A percentile compares a stretch with the other conserved stretches of the same genome.
Evolutionary conservation across 2,329 filamentous ascomycete genomes (phyloP).

Genomic region (Plenodomus tracheiphilus): DNA sequence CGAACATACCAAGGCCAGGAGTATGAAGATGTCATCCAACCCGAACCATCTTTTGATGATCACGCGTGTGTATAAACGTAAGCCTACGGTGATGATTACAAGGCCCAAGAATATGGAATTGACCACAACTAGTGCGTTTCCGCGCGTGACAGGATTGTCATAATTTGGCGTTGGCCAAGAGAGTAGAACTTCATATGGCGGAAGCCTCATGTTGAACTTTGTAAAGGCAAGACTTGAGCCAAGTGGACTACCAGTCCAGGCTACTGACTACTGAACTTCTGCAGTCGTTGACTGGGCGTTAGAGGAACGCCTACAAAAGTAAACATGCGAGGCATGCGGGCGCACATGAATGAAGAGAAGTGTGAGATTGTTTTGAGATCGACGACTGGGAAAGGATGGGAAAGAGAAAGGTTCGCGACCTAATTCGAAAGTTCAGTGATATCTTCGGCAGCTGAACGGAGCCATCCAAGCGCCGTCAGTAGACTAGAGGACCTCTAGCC

Average conservation of each 20-base stretch:
- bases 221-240: not conserved
- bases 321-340: slow-evolving; percentile 8
- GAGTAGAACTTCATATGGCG: slow-evolving; percentile 34
- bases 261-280: not conserved
- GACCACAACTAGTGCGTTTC: slow-evolving; percentile 45
- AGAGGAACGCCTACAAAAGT: slow-evolving; percentile 2
- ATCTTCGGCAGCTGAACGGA: not conserved
- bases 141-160: slow-evolving; percentile 43
- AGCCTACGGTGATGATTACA: slow-evolving; percentile 39
- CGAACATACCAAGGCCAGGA: slow-evolving; percentile 43
- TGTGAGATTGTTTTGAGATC: slow-evolving; percentile 1
- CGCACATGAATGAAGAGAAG: slow-evolving; percentile 1
- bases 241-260: not conserved
- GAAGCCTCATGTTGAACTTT: slow-evolving; percentile 28
- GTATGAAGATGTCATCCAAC: slow-evolving; percentile 48
- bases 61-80: slow-evolving; percentile 47
- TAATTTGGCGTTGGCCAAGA: slow-evolving; percentile 49
- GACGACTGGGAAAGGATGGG: not conserved
- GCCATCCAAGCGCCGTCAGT: not conserved
- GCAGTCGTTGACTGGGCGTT: not conserved
- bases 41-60: slow-evolving; percentile 49
- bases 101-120: slow-evolving; percentile 46
- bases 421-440: not conserved
- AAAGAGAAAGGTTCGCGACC: not conserved
- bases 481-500: not conserved